Conservation (phyloP, 73 alveolate genomes). For the Effrenium voratum region DNA sequence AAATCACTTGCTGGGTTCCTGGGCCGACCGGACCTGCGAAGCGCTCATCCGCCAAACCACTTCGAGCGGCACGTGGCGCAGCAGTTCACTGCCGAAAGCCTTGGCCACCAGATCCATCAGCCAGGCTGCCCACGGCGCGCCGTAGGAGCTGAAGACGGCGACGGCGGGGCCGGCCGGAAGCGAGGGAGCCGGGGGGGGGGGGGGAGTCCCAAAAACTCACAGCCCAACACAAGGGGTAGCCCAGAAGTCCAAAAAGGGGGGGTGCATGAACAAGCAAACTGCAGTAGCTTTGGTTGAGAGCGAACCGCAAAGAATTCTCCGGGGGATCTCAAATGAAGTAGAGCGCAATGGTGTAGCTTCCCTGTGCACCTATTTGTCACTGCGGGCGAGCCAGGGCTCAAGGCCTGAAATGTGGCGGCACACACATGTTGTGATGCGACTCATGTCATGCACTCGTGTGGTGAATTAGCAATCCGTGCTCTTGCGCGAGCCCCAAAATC, state of each 20-base stretch:
- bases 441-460: too few species aligned
- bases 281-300: too few species aligned
- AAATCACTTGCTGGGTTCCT: too few species aligned
- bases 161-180: too few species aligned
- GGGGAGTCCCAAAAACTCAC: too few species aligned
- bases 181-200: too few species aligned
- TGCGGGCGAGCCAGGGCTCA: background rate
- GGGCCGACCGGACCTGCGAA: background rate
- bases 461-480: background rate
- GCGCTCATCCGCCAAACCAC: background rate
- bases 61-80: background rate
- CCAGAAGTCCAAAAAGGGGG: background rate
- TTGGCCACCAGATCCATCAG: conserved; percentile 8
- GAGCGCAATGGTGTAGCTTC: too few species aligned
- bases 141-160: conserved; percentile 7
- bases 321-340: too few species aligned
- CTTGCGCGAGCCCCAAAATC: background rate
- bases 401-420: background rate
- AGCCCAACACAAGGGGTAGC: background rate
- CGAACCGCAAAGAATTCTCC: too few species aligned
- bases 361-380: background rate
- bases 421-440: too few species aligned
- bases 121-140: conserved; percentile 3
- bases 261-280: too few species aligned
- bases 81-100: conserved; percentile 25